phyloP scores from a whole-genome alignment of 2,329 filamentous ascomycete species.

The Penicillium sp. region DNA sequence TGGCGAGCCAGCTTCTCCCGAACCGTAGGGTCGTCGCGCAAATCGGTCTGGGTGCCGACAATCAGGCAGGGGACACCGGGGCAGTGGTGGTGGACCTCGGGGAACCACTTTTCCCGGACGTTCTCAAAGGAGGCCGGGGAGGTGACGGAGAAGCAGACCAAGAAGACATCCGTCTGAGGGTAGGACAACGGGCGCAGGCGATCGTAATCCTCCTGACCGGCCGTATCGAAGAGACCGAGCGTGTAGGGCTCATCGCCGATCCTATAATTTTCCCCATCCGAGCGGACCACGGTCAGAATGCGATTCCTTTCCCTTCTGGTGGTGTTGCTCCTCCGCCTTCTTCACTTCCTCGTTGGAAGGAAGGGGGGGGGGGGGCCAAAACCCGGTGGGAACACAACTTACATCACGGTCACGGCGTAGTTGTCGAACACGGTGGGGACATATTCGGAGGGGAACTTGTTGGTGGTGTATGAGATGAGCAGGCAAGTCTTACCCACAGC shows the following conservation, averaged over 20 bases:
- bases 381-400: slow-evolving; percentile 52
- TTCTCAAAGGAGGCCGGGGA: slow-evolving; percentile 98
- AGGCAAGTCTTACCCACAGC: slow-evolving; percentile 99
- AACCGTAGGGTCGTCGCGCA: slow-evolving; percentile 85
- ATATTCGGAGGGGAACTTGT: slow-evolving; percentile 99
- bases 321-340: not conserved
- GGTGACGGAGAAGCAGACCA: slow-evolving; percentile 98
- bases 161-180: slow-evolving; percentile 97
- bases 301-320: slow-evolving; percentile 1
- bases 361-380: not conserved
- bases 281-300: slow-evolving; percentile 10
- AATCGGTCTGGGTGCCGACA: slow-evolving; percentile 95
- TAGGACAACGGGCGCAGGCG: slow-evolving; percentile 94
- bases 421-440: slow-evolving; percentile 99
- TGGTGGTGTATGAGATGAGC: slow-evolving; percentile 98
- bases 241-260: slow-evolving; percentile 99
- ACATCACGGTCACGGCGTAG: slow-evolving; percentile 99
- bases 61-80: slow-evolving; percentile 97
- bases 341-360: too few species aligned
- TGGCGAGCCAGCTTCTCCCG: slow-evolving; percentile 91
- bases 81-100: slow-evolving; percentile 97
- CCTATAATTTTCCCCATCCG: slow-evolving; percentile 57
- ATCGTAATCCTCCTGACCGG: slow-evolving; percentile 99
- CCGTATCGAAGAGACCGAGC: slow-evolving; percentile 95
- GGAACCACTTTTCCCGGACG: slow-evolving; percentile 98